Evolutionary conservation across 2,329 filamentous ascomycete genomes (phyloP), one percentile per base, ranked within the genome.

Genomic region (Colletotrichum tropicale): DNA sequence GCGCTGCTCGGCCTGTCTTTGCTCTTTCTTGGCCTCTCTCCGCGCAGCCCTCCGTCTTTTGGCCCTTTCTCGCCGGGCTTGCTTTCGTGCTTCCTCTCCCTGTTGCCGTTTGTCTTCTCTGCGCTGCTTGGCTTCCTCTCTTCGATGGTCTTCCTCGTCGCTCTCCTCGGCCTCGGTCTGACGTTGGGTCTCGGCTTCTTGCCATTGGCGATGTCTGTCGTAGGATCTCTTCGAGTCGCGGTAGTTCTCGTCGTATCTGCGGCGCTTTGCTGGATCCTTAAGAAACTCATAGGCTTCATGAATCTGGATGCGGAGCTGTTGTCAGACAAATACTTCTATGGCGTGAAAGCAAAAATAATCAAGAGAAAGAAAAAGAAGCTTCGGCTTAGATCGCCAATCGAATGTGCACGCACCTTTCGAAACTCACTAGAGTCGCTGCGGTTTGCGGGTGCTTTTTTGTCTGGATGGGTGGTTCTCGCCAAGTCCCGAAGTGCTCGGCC

Each of bases 51-150:
- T 21, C 43, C 6, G 43, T 10, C n/a, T 48, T 13, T 48, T 10
- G 43, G 0, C 13, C 10, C 0, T 21, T 6, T 48, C 43, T 12
- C 43, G n/a, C 10, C 8, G 8, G 0, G n/a, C 43, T 48, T 48
- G 43, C 1, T 13, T 48, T n/a, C 43, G 43, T 4, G 43, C 43
- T 48, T 48, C 43, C 1, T 21, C 43, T 48, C 43, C 13, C 5
- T 43, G 0, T 1, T n/a, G 38, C 0, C 1, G 9, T 2, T 0
- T 0, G 5, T 43, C 18, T n/a, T n/a, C 38, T 43, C 18, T 43
- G 18, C 38, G 38, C 38, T 43, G 38, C 18, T 1, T 43, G 0
- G 3, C 9, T n/a, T 48, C 43, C 43, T 48, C 43, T 48, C n/a
- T 8, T 48, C 43, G 43, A 10, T 13, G 10, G 10, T 48, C n/a